Evolutionary conservation across 805 yeast species (phyloP), one percentile per base, ranked within the genome.

Genomic region (Myxozyma geophila): DNA sequence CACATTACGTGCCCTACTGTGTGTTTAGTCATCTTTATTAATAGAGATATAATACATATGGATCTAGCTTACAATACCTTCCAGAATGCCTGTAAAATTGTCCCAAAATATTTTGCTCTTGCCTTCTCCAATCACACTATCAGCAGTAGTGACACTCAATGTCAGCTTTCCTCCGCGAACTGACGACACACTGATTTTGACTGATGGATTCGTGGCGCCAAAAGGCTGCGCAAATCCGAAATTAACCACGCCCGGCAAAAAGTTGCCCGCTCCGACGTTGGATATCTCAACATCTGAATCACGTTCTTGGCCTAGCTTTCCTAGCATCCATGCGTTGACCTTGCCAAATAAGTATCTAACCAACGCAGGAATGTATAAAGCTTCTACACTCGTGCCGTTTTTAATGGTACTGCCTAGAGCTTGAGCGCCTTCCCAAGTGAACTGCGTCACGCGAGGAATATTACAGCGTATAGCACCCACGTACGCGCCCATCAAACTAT

Each of bases 161-260:
- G 62, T 48, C 33, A 54, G 15, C 8, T 44, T 41, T 19, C 66
- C 66, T 28, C 60, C 66, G 15, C 17, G 23, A 7, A 62, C 56
- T 5, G 62, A 54, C 6, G 53, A 57, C 23, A 40, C 58, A 33
- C 46, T 58, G 3, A 54, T 9, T 28, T 54, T 46, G 7, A 53
- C 8, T 12, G 60, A 40, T 0, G 62, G 56, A 36, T 54, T 58
- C 28, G 54, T 44, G 13, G 33, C 33, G 10, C 61, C 59, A 37
- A 47, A 56, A 8, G 66, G 62, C 35, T 62, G 66, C 35, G 58
- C 37, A 37, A 62, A 62, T 9, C 66, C 66, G 3, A 50, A 33
- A n/a, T 36, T 7, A 7, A 15, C 23, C 12, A 62, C 58, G 12
- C 17, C 39, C 0, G 9, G 41, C 5, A 50, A 19, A 40, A 58